phyloP scores from a whole-genome alignment of 352 stramenopile species.

The Phytophthora pluvialis region DNA sequence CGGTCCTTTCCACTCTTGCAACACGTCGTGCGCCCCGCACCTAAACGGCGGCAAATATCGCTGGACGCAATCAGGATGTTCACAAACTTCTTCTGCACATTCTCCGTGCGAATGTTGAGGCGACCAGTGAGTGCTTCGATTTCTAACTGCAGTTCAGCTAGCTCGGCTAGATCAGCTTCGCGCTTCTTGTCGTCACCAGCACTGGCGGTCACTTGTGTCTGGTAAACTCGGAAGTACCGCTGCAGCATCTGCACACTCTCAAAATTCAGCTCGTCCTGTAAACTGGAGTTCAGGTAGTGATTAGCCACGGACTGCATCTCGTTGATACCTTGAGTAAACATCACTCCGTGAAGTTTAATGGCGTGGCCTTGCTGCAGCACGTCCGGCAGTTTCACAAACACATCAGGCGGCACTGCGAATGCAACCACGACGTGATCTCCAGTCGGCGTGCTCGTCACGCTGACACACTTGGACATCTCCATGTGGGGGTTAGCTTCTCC shows the following conservation, averaged over 20 bases:
- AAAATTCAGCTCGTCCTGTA: constrained; percentile 88
- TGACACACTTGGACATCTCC: constrained; percentile 80
- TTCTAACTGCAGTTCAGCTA: constrained; percentile 63
- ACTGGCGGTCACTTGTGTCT: constrained; percentile 58
- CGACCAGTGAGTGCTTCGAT: constrained; percentile 63
- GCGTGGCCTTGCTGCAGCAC: constrained; percentile 68
- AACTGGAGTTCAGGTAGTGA: constrained; percentile 77
- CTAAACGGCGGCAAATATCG: constrained; percentile 90
- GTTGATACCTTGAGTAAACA: constrained; percentile 94
- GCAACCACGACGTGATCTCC: constrained; percentile 69
- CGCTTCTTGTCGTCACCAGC: constrained; percentile 32
- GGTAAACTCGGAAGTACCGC: constrained; percentile 82
- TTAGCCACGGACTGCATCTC: constrained; percentile 94
- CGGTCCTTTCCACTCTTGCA: constrained; percentile 98
- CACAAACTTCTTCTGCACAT: constrained; percentile 87
- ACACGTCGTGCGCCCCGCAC: constrained; percentile 93
- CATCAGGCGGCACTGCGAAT: constrained; percentile 66
- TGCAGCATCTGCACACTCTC: constrained; percentile 75
- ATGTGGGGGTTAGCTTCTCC: constrained; percentile 54
- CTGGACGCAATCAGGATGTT: constrained; percentile 89
- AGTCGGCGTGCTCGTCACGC: constrained; percentile 58
- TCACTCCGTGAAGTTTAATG: constrained; percentile 78
- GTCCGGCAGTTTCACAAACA: constrained; percentile 66
- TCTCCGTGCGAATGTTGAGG: constrained; percentile 66
- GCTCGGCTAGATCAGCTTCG: constrained; percentile 37